Evolutionary conservation across 805 yeast genomes (phyloP).

Genomic region (Wickerhamiella kurtzmanii): DNA sequence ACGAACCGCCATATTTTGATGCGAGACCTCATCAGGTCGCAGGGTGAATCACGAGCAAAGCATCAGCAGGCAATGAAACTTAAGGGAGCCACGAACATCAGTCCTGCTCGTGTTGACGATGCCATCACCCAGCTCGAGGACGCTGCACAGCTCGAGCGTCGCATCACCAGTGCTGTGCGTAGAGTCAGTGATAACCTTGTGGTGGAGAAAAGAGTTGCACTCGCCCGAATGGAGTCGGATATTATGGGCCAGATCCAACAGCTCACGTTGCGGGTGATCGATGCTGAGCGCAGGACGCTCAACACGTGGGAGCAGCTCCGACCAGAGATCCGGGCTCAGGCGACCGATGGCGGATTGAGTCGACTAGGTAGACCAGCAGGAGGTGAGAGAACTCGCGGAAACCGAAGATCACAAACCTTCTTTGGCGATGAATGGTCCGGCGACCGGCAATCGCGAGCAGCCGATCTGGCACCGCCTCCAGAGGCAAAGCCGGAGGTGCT

Average conservation of each 20-base stretch:
- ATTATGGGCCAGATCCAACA: conserved; percentile 42
- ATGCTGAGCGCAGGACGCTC: conserved; percentile 71
- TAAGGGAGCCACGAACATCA: conserved; percentile 60
- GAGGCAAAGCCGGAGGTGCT: conserved; percentile 29
- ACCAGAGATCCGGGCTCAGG: conserved; percentile 59
- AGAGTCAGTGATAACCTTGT: conserved; percentile 78
- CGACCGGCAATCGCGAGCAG: background rate
- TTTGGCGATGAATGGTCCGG: conserved; percentile 41
- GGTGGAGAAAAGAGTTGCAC: conserved; percentile 50
- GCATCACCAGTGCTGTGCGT: conserved; percentile 60
- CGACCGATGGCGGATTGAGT: conserved; percentile 65
- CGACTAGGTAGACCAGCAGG: conserved; percentile 64
- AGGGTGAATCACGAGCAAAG: conserved; percentile 52
- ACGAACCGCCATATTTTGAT: conserved; percentile 85
- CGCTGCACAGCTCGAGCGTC: conserved; percentile 64
- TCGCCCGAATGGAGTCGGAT: conserved; percentile 43
- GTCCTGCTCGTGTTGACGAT: conserved; percentile 82
- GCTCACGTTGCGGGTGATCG: conserved; percentile 58
- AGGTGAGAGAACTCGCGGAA: conserved; percentile 25
- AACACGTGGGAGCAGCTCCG: conserved; percentile 59
- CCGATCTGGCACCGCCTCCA: conserved; percentile 6
- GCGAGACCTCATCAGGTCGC: conserved; percentile 77
- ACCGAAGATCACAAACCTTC: conserved; percentile 34
- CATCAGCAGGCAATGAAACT: conserved; percentile 58
- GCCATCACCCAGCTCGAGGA: conserved; percentile 68